Evolutionary conservation across 1,139 yeast genomes (phyloP).

Genomic region (Lodderomyces oxycetoniae): DNA sequence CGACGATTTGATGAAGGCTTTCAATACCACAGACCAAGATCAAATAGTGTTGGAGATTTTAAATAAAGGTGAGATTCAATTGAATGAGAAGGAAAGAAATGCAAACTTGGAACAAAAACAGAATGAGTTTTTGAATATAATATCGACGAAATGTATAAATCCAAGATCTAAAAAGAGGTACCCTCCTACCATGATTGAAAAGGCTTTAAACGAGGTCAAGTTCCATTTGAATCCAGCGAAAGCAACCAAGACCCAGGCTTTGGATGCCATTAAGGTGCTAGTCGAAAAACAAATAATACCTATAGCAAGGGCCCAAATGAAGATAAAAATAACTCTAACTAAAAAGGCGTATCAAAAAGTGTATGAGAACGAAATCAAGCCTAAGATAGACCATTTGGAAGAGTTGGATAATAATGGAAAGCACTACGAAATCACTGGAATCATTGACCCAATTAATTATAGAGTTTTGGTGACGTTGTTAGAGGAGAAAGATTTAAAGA

Average conservation of each 20-base stretch:
- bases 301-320: slow-evolving; percentile 92
- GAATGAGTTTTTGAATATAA: slow-evolving; percentile 76
- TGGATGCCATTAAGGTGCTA: slow-evolving; percentile 81
- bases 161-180: slow-evolving; percentile 87
- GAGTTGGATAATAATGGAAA: slow-evolving; percentile 44
- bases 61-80: slow-evolving; percentile 87
- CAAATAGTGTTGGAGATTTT: slow-evolving; percentile 74
- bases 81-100: slow-evolving; percentile 88
- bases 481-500: slow-evolving; percentile 47
- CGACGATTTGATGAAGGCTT: slow-evolving; percentile 71
- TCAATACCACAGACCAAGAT: slow-evolving; percentile 73
- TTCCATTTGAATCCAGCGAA: slow-evolving; percentile 77
- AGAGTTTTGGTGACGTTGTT: slow-evolving; percentile 46
- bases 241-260: slow-evolving; percentile 81
- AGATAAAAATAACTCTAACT: slow-evolving; percentile 55
- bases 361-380: slow-evolving; percentile 45
- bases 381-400: slow-evolving; percentile 50
- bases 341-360: slow-evolving; percentile 47
- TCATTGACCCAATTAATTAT: slow-evolving; percentile 87
- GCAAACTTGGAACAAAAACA: slow-evolving; percentile 71
- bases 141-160: slow-evolving; percentile 87
- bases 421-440: slow-evolving; percentile 59
- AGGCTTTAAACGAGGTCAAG: slow-evolving; percentile 74
- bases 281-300: slow-evolving; percentile 82
- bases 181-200: slow-evolving; percentile 91